These are phyloP conservation scores for Crithidia sp. DNA, from an alignment of 208 protist genomes.

Conservation along the genomic window DNA sequence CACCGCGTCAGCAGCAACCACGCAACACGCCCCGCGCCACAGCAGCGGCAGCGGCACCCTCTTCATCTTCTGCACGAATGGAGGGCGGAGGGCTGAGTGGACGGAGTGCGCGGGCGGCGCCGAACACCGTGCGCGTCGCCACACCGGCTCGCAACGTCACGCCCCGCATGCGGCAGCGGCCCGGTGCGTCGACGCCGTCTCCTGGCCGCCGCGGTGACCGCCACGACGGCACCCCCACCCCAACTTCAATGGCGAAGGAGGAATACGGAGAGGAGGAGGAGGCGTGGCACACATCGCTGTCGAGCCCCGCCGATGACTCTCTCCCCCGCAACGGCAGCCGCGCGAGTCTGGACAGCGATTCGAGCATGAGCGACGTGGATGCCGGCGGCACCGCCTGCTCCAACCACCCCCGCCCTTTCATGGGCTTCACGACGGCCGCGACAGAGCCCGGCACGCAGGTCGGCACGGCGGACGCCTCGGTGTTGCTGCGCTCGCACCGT, in stretches of 20 bases:
- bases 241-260: not conserved
- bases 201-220: not conserved
- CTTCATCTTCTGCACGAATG: no score
- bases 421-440: not conserved
- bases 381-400: not conserved
- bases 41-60: not conserved
- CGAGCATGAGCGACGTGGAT: conserved; percentile 2
- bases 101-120: conserved; percentile 12
- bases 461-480: not conserved
- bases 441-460: not conserved
- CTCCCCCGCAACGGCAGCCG: not conserved
- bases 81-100: conserved; percentile 9
- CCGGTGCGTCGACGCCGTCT: conserved; percentile 5
- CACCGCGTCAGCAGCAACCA: not conserved
- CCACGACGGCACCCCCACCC: conserved; percentile 1
- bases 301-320: conserved; percentile 1
- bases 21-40: conserved; percentile 9
- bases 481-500: not conserved
- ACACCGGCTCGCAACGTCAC: conserved; percentile 24
- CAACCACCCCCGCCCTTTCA: not conserved
- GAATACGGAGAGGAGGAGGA: not conserved
- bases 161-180: not conserved
- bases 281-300: conserved; percentile 9
- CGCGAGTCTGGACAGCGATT: not conserved
- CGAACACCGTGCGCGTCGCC: conserved; percentile 6